Conservation (phyloP, 352 stramenopile genomes). For the Globisporangium alternatum region DNA sequence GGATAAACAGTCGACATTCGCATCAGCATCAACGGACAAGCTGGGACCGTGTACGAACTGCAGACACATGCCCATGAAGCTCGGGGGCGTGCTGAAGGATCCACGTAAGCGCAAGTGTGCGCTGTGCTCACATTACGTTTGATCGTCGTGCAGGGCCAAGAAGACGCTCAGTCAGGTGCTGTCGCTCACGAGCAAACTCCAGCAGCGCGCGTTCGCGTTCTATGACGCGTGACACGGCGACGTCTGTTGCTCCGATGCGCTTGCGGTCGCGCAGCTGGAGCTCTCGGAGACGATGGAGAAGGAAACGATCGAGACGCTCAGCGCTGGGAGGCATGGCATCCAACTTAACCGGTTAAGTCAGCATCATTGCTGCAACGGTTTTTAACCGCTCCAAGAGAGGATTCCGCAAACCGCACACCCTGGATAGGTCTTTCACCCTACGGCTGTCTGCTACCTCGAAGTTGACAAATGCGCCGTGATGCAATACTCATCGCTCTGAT, state of each 20-base stretch:
- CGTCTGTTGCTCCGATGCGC: background rate
- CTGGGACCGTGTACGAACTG: background rate
- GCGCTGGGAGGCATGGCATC: background rate
- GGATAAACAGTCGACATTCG: background rate
- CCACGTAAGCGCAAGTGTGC: background rate
- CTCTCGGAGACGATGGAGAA: background rate
- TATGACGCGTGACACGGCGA: background rate
- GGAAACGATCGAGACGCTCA: background rate
- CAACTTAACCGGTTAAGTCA: too few relatives aligned
- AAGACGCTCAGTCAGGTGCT: conserved; percentile 7
- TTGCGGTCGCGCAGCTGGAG: background rate
- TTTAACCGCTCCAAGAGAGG: too few relatives aligned
- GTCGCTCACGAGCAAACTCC: background rate
- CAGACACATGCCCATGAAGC: background rate
- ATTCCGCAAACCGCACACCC: too few relatives aligned
- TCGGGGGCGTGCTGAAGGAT: background rate
- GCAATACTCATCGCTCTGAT: too few relatives aligned
- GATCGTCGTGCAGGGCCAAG: background rate
- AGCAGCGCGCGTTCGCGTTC: conserved; percentile 2
- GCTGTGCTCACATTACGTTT: background rate
- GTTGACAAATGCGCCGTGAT: too few relatives aligned
- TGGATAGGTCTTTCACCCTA: too few relatives aligned
- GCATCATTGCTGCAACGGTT: too few relatives aligned
- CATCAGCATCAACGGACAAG: background rate
- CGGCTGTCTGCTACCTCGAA: too few relatives aligned